Evolutionary conservation across 768 basidiomycete species (phyloP), one percentile per base, ranked within the genome.

Genomic region (Mycena vitilis): DNA sequence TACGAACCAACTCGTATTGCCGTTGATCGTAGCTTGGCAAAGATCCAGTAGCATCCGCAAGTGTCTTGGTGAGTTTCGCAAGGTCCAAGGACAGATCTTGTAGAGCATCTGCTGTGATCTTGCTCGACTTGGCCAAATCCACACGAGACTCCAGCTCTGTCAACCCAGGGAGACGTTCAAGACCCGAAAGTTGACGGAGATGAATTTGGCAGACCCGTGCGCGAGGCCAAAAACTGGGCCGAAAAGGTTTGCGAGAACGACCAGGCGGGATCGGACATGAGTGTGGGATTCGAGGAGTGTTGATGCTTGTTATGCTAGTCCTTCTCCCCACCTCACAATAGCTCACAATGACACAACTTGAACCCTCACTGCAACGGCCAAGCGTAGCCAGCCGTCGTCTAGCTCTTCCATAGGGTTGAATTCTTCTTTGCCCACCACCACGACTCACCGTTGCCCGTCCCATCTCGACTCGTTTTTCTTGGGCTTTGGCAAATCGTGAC

Each of bases 11-110:
- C 76, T 91, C 91, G 74, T 85, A 91, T 73, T 89, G 89, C 61
- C 89, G 85, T 74, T 91, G 93, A 77, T 94, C 92, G 74, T 93
- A 93, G 45, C 85, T 81, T 5, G 93, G 90, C 52, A 95, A 79
- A 65, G 85, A 87, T 9, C 85, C 84, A 11, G 86, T 88, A 7
- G 90, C 92, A 75, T 89, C 91, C 8, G 84, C 81, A 20, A 95
- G 82, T 25, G 81, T 82, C 73, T 90, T 94, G 51, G 87, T 82
- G 51, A 93, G 77, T 66, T 85, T 87, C 5, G 89, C 85, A 22
- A 91, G 76, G 48, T 87, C 86, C 11, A 81, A 68, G 4, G 88
- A 79, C 10, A 91, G 70, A 20, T 76, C 79, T 63, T 86, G 82
- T 4, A 89, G 47, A 16, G 68, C 73, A n/a, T 83, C 81, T 37